These are phyloP conservation scores for Diaporthe capsici DNA, from an alignment of 2,329 filamentous ascomycete genomes.

Conservation along the genomic window DNA sequence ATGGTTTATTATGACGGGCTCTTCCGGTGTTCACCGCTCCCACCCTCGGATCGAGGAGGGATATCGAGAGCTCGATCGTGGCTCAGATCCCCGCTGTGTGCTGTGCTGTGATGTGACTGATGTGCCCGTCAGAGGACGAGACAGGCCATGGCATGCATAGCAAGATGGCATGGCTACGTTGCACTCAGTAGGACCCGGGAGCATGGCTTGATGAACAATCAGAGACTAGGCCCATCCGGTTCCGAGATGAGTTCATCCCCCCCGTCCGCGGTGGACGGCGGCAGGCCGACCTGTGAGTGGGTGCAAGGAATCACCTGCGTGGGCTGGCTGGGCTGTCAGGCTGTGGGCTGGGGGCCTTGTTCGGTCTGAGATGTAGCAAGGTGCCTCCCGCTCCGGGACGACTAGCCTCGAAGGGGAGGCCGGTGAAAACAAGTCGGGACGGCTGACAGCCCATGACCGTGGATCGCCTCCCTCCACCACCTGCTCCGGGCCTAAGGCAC, in stretches of 20 bases:
- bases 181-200: constrained; percentile 7
- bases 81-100: constrained; percentile 22
- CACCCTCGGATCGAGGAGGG: neutral
- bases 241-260: constrained; percentile 22
- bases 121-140: constrained; percentile 14
- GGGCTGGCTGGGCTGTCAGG: constrained; percentile 14
- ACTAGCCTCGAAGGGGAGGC: constrained; percentile 35
- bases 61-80: constrained; percentile 9
- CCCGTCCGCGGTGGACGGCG: neutral
- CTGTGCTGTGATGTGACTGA: constrained; percentile 7
- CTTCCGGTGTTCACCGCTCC: constrained; percentile 34
- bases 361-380: constrained; percentile 24
- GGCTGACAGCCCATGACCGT: constrained; percentile 21
- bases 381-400: constrained; percentile 27
- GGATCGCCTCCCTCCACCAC: constrained; percentile 21
- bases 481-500: neutral
- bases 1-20: constrained; percentile 24
- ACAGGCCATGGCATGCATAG: constrained; percentile 8
- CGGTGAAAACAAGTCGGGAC: constrained; percentile 32
- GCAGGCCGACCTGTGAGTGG: neutral
- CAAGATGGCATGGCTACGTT: constrained; percentile 8
- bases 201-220: constrained; percentile 1
- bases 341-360: neutral
- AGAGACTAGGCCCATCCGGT: neutral
- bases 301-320: constrained; percentile 11